phyloP scores from a whole-genome alignment of 176 grass and related monocot genomes.

The Ananas comosus region DNA sequence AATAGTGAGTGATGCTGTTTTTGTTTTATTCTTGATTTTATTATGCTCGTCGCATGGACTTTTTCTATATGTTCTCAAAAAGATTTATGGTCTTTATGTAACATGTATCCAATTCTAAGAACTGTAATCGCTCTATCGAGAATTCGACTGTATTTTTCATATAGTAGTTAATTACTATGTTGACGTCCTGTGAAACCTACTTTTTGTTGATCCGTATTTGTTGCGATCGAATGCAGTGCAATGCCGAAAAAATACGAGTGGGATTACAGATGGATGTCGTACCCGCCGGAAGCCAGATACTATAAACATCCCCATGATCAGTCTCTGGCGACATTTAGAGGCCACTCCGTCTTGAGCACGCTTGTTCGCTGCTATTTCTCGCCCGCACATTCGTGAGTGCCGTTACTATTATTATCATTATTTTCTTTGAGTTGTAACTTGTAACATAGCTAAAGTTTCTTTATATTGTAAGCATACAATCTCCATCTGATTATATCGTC shows the following conservation, averaged over 20 bases:
- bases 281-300: slow-evolving; percentile 38
- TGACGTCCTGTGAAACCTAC: slow-evolving; percentile 8
- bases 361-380: slow-evolving; percentile 97
- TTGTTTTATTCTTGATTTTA: not conserved
- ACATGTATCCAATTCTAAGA: too few species aligned
- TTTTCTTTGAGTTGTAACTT: too few species aligned
- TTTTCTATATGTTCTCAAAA: too few species aligned
- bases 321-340: slow-evolving; percentile 81
- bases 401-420: not conserved
- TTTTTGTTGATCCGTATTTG: slow-evolving; percentile 12
- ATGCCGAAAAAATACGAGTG: slow-evolving; percentile 33
- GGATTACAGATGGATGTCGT: slow-evolving; percentile 83
- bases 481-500: not conserved
- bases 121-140: too few species aligned
- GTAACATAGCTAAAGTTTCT: too few species aligned
- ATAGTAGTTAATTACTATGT: not conserved
- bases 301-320: slow-evolving; percentile 60
- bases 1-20: slow-evolving; percentile 2
- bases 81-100: too few species aligned
- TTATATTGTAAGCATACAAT: not conserved
- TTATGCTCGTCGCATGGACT: not conserved
- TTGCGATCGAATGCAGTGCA: slow-evolving; percentile 24
- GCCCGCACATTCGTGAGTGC: slow-evolving; percentile 59
- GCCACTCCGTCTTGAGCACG: slow-evolving; percentile 74
- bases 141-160: too few species aligned